Percentiles rank a stretch among this genome's conserved stretches.
Evolutionary conservation across 805 yeast species (phyloP).

Genomic region (Lachancea thermotolerans): DNA sequence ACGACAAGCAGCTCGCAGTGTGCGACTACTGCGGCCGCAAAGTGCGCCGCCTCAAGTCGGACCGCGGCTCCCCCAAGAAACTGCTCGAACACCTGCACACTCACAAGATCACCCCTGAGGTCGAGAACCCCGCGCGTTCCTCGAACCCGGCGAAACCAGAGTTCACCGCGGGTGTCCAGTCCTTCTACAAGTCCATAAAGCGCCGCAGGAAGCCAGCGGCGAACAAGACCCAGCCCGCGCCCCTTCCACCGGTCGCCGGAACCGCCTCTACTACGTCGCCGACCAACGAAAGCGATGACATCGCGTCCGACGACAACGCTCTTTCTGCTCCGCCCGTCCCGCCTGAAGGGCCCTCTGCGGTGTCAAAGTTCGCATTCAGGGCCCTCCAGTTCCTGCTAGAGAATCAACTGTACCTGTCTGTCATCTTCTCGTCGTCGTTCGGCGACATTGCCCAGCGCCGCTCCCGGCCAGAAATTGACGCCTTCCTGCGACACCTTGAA

Average conservation of each 20-base stretch:
- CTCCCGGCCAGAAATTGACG: not conserved
- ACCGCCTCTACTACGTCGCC: not conserved
- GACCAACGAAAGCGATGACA: not conserved
- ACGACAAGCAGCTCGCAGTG: constrained; percentile 43
- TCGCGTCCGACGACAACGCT: too few relatives aligned
- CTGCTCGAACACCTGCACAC: constrained; percentile 50
- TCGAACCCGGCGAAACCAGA: not conserved
- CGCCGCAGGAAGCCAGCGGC: not conserved
- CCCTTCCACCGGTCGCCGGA: not conserved
- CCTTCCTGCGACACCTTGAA: constrained; percentile 1
- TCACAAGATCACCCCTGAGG: constrained; percentile 40
- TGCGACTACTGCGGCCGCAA: constrained; percentile 50
- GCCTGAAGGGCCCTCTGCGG: not conserved
- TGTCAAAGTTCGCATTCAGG: not conserved
- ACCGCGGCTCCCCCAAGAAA: constrained; percentile 55
- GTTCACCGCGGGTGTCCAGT: constrained; percentile 3
- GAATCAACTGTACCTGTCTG: not conserved
- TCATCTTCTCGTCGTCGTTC: constrained; percentile 1
- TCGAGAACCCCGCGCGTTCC: constrained; percentile 36
- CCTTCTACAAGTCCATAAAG: constrained; percentile 2
- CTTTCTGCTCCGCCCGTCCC: not conserved
- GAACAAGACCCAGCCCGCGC: not conserved
- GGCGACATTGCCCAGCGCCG: not conserved
- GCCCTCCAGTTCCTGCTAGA: not conserved
- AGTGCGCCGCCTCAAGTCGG: constrained; percentile 42